Evolutionary conservation across 169 alveolate species (phyloP), one percentile per base, ranked within the genome.

Genomic region (Eimeria sp.): DNA sequence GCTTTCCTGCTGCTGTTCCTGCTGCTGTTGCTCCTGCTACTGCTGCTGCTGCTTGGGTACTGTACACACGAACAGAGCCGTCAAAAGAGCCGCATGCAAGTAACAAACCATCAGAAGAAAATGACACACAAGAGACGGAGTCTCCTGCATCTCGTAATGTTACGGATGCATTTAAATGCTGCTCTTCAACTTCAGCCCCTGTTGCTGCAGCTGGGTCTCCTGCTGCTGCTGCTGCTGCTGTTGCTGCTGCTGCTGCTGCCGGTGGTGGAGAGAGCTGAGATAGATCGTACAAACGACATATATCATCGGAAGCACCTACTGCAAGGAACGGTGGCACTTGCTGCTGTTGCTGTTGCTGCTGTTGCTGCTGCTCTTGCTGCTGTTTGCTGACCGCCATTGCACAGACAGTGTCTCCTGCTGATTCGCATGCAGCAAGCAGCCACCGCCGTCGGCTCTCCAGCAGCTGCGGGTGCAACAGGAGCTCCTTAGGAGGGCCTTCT

Each of bases 71-170:
- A 4, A 88, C 94, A n/a, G 22, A 72, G 34, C 94, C 94, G 63
- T 88, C 94, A 84, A 88, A 88, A 65, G 82, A 88, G 34, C 94
- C 94, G 61, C 94, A 88, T 25, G 94, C 94, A 22, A 88, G 72
- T 49, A 88, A 34, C 11, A 25, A 14, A 20, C 94, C 84, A 34
- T 88, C 94, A 47, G 67, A 34, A 14, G 94, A 88, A 63, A 88
- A 88, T 47, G 86, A 61, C 10, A 54, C 75, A 45, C 82, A 34
- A 65, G 73, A 45, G 63, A 88, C 84, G 27, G 94, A 57, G 30
- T 88, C 94, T n/a, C 70, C 45, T 16, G 82, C 94, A 16, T 88
- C 94, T 5, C 43, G 30, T 5, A 88, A 40, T 4, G 63, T 61
- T 16, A 82, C 82, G 16, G 72, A 34, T 34, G 94, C 72, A 20